Conservation (phyloP, 306 rosid species). For the Pterocarpus santalinus region DNA sequence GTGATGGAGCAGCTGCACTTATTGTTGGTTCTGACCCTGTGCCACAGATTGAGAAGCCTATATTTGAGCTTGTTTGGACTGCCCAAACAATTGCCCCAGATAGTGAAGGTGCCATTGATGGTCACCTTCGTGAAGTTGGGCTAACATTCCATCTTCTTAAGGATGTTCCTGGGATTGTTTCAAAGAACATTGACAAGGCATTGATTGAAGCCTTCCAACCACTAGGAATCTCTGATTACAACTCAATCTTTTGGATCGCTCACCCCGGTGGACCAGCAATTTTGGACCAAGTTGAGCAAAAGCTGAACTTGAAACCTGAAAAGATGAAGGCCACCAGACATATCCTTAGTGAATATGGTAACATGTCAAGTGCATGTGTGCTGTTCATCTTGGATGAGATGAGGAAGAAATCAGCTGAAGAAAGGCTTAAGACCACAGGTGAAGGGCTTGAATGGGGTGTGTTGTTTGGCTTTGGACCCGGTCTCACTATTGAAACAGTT, state of each 20-base stretch:
- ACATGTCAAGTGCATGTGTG: constrained; percentile 87
- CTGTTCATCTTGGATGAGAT: constrained; percentile 72
- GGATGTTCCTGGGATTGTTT: constrained; percentile 51
- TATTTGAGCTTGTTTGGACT: constrained; percentile 66
- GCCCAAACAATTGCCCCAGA: constrained; percentile 73
- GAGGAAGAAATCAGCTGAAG: constrained; percentile 57
- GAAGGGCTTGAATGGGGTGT: constrained; percentile 79
- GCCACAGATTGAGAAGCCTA: constrained; percentile 61
- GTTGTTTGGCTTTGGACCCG: constrained; percentile 78
- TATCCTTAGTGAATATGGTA: constrained; percentile 68
- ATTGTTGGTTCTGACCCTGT: constrained; percentile 70
- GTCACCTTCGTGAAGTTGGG: constrained; percentile 52
- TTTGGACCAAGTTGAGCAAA: constrained; percentile 43
- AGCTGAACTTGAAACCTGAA: constrained; percentile 36
- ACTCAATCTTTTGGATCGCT: constrained; percentile 52
- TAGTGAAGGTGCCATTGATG: constrained; percentile 65
- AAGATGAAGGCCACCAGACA: constrained; percentile 56
- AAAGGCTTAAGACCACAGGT: constrained; percentile 51
- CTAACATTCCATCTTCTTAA: constrained; percentile 46
- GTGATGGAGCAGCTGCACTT: constrained; percentile 53
- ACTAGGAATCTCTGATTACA: constrained; percentile 44
- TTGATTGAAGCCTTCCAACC: constrained; percentile 47
- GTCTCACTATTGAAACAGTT: constrained; percentile 73
- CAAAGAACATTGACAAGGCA: constrained; percentile 44
- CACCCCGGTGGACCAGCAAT: constrained; percentile 52